A percentile compares a stretch with the other conserved stretches of the same genome.
Conservation (phyloP, 768 basidiomycete species). For the Sarcodon aspratus region DNA sequence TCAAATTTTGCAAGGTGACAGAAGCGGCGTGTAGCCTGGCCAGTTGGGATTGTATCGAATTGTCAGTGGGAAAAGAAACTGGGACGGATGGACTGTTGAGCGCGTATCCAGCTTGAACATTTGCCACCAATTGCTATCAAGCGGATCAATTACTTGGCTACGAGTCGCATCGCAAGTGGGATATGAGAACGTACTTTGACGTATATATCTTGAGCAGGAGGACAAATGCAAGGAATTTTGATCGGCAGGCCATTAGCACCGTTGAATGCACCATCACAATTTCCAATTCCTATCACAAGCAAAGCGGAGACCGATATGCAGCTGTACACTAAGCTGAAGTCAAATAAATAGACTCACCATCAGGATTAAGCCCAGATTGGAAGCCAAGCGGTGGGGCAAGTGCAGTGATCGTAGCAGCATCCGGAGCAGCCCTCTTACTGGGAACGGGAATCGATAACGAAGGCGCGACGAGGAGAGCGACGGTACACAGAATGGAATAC, state of each 20-base stretch:
- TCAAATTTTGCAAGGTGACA: conserved; percentile 65
- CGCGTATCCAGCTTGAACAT: conserved; percentile 50
- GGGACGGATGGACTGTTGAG: conserved; percentile 52
- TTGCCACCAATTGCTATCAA: conserved; percentile 27
- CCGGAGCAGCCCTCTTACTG: background rate
- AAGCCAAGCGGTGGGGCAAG: conserved; percentile 14
- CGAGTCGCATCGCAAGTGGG: background rate
- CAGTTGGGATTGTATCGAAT: conserved; percentile 36
- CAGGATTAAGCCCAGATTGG: conserved; percentile 8
- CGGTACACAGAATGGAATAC: no score
- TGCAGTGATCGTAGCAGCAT: background rate
- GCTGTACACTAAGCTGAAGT: no score
- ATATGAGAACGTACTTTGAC: conserved; percentile 16
- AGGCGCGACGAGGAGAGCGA: no score
- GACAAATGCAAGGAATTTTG: conserved; percentile 30
- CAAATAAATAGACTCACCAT: conserved; percentile 5
- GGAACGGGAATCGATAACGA: no score
- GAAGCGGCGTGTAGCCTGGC: conserved; percentile 48
- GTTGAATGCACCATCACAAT: conserved; percentile 24
- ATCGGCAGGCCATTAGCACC: conserved; percentile 21
- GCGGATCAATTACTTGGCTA: background rate
- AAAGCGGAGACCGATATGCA: background rate
- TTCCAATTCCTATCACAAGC: conserved; percentile 13
- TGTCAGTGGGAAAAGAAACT: conserved; percentile 54
- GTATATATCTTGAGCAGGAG: conserved; percentile 23